Evolutionary conservation across 2,329 filamentous ascomycete genomes (phyloP).

Genomic region (Drechmeria coniospora): DNA sequence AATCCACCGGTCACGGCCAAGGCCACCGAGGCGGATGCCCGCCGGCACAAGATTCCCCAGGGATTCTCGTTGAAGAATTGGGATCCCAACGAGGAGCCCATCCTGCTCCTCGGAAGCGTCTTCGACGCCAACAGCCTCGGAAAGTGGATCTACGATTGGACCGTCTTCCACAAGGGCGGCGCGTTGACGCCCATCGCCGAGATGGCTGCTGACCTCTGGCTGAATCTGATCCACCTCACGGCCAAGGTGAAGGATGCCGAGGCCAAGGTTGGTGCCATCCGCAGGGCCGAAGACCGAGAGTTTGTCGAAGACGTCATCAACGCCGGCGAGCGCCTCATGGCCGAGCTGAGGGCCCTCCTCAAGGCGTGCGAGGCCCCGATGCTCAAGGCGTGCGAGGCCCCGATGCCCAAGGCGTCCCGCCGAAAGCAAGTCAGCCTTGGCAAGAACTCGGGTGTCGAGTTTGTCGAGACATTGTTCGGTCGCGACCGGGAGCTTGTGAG

Average conservation of each 20-base stretch:
- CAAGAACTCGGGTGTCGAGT: slow-evolving; percentile 84
- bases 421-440: slow-evolving; percentile 55
- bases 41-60: slow-evolving; percentile 58
- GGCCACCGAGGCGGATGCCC: slow-evolving; percentile 45
- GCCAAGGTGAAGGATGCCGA: slow-evolving; percentile 89
- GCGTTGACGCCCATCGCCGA: slow-evolving; percentile 72
- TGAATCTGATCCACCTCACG: slow-evolving; percentile 82
- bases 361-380: slow-evolving; percentile 90
- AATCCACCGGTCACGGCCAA: slow-evolving; percentile 21
- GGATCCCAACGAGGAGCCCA: slow-evolving; percentile 88
- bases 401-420: slow-evolving; percentile 86
- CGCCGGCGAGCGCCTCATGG: slow-evolving; percentile 72
- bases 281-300: slow-evolving; percentile 57
- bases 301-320: slow-evolving; percentile 83
- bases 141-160: slow-evolving; percentile 99
- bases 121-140: slow-evolving; percentile 96
- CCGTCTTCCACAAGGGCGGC: slow-evolving; percentile 74
- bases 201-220: slow-evolving; percentile 87
- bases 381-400: slow-evolving; percentile 84
- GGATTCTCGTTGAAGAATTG: slow-evolving; percentile 97
- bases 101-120: slow-evolving; percentile 85
- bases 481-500: slow-evolving; percentile 76
- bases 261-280: slow-evolving; percentile 58
- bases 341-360: slow-evolving; percentile 71
- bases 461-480: slow-evolving; percentile 91